Evolutionary conservation across 2,329 filamentous ascomycete species (phyloP), one percentile per base, ranked within the genome.

Genomic region (Pseudopyricularia javanii): DNA sequence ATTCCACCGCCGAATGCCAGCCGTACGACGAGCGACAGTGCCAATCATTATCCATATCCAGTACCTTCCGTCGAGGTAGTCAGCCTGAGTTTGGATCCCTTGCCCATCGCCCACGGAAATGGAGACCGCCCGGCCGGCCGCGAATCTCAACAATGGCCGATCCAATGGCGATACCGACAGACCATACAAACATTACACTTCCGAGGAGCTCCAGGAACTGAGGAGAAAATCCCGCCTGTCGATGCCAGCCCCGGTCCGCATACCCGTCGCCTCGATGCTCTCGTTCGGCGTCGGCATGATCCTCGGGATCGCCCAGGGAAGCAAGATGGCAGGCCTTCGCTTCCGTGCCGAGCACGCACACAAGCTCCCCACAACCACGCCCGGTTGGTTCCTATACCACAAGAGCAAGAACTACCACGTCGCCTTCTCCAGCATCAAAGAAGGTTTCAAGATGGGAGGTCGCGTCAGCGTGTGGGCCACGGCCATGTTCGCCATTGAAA

Each of bases 331-430:
- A 1, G 84, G 86, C 51, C 75, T 95, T 54, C 85, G 86, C 37
- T 98, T 96, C 72, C 85, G 91, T 53, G 93, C 93, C 55, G 93
- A 98, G 70, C 95, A 98, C 64, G 90, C 93, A 1, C 93, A 98
- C 74, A 87, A 91, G 59, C 82, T 96, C 56, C 93, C 93, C 20
- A 83, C 80, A 3, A 84, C 84, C 1, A 83, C 88, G 26, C 81
- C 83, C 2, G 91, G 90, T 17, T 98, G 93, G 93, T 98, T 91
- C 65, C 79, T 97, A n/a, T 98, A 98, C 68, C 91, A 97, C 74
- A 96, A 96, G 70, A 88, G 83, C 65, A 97, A 97, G 69, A 97
- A 95, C 69, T 97, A 98, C 71, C 82, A 89, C 61, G 79, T 86
- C 51, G 83, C 88, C 61, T 77, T 86, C 22, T 87, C 86, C 6